Evolutionary conservation across 164 flowering plant genomes (phyloP).

Genomic region (Piper longum): DNA sequence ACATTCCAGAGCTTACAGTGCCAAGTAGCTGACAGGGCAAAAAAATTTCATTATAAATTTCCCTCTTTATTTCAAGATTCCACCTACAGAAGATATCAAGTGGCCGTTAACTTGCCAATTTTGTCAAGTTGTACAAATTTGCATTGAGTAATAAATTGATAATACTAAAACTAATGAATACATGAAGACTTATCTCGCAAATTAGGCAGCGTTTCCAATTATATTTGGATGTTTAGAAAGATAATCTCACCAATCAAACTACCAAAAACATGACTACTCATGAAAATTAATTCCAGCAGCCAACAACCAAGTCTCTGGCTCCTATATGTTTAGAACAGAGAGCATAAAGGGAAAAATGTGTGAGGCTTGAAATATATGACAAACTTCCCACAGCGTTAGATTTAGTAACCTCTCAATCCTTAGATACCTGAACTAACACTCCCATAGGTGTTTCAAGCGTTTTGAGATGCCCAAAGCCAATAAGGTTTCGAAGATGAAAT

Average conservation of each 20-base stretch:
- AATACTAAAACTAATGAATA: neutral
- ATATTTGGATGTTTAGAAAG: neutral
- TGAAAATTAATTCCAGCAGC: neutral
- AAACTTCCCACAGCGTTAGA: neutral
- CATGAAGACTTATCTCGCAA: too few species aligned
- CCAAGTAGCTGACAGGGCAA: too few species aligned
- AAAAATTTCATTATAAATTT: too few species aligned
- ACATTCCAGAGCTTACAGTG: too few species aligned
- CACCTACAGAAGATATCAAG: too few species aligned
- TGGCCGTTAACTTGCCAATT: neutral
- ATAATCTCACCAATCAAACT: neutral
- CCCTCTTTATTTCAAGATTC: too few species aligned
- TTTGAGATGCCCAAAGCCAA: conserved; percentile 81
- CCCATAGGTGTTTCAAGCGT: conserved; percentile 59
- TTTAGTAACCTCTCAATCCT: conserved; percentile 31
- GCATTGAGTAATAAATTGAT: neutral
- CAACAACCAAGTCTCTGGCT: neutral
- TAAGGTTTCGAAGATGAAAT: conserved; percentile 85
- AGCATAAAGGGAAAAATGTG: neutral
- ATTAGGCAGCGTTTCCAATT: too few species aligned
- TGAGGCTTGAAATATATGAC: too few species aligned
- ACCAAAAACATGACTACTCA: neutral
- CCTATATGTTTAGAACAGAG: too few species aligned
- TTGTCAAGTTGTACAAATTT: neutral
- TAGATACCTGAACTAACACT: conserved; percentile 50